Conservation (phyloP, 768 basidiomycete species). For the Cantharellus cinnabarinus region DNA sequence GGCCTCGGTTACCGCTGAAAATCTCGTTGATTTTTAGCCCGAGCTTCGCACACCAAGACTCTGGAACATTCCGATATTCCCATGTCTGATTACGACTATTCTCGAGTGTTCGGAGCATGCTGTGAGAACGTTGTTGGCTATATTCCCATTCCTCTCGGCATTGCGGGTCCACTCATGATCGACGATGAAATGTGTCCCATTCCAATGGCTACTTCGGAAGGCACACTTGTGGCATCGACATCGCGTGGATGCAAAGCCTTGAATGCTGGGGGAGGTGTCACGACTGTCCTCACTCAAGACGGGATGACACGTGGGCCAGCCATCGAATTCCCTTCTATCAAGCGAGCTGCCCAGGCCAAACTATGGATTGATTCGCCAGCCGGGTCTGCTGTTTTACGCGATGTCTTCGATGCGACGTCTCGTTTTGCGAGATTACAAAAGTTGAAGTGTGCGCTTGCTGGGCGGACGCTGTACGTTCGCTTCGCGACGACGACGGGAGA, state of each 20-base stretch:
- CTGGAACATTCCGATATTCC: slow-evolving; percentile 74
- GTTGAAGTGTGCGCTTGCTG: slow-evolving; percentile 80
- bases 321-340: slow-evolving; percentile 75
- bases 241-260: slow-evolving; percentile 96
- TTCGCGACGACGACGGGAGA: slow-evolving; percentile 92
- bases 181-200: slow-evolving; percentile 73
- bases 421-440: slow-evolving; percentile 74
- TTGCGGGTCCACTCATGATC: slow-evolving; percentile 85
- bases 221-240: slow-evolving; percentile 91
- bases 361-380: slow-evolving; percentile 72
- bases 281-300: slow-evolving; percentile 78
- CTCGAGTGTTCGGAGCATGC: slow-evolving; percentile 83
- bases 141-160: slow-evolving; percentile 87
- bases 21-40: slow-evolving; percentile 28
- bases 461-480: slow-evolving; percentile 78
- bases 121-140: slow-evolving; percentile 98
- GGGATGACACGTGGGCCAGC: slow-evolving; percentile 99
- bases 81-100: slow-evolving; percentile 75
- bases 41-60: slow-evolving; percentile 63
- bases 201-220: slow-evolving; percentile 99
- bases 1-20: not conserved
- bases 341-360: slow-evolving; percentile 63
- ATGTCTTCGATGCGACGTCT: slow-evolving; percentile 85
- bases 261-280: slow-evolving; percentile 88
- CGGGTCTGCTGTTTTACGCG: slow-evolving; percentile 53